Conservation (phyloP, 257 asterid genomes). For the Catharanthus roseus region DNA sequence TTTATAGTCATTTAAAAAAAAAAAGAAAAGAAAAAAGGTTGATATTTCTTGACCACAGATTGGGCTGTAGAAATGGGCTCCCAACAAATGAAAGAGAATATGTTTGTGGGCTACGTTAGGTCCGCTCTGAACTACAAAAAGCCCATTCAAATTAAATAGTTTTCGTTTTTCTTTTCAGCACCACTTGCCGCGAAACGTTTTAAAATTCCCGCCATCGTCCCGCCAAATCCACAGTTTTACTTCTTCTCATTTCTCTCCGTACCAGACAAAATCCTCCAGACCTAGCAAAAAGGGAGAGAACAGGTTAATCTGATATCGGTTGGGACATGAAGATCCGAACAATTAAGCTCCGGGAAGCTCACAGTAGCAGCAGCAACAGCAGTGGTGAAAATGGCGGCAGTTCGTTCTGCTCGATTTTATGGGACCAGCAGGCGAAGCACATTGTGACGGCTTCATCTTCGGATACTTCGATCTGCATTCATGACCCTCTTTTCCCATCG, state of each 20-base stretch:
- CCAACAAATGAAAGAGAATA: too few relatives aligned
- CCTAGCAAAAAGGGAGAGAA: not conserved
- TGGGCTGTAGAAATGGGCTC: not conserved
- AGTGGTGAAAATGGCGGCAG: slow-evolving; percentile 27
- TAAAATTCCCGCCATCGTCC: slow-evolving; percentile 14
- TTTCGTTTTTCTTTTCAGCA: not conserved
- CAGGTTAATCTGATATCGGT: not conserved
- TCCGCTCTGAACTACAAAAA: not conserved
- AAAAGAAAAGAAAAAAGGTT: too few relatives aligned
- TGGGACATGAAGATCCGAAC: slow-evolving; percentile 73
- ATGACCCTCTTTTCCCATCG: slow-evolving; percentile 52
- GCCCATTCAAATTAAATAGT: not conserved
- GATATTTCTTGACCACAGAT: not conserved
- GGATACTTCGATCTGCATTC: slow-evolving; percentile 75
- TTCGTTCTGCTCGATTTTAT: slow-evolving; percentile 55
- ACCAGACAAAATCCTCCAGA: not conserved
- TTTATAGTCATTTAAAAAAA: too few relatives aligned
- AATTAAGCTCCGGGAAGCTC: slow-evolving; percentile 86
- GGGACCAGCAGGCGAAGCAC: slow-evolving; percentile 62
- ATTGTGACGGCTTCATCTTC: slow-evolving; percentile 77
- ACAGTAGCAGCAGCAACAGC: slow-evolving; percentile 45
- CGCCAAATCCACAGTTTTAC: slow-evolving; percentile 23
- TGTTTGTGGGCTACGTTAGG: not conserved
- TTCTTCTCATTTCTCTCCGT: not conserved
- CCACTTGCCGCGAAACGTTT: slow-evolving; percentile 12